phyloP scores from a whole-genome alignment of 2,329 filamentous ascomycete genomes.

The Herpomyces periplanetae region DNA sequence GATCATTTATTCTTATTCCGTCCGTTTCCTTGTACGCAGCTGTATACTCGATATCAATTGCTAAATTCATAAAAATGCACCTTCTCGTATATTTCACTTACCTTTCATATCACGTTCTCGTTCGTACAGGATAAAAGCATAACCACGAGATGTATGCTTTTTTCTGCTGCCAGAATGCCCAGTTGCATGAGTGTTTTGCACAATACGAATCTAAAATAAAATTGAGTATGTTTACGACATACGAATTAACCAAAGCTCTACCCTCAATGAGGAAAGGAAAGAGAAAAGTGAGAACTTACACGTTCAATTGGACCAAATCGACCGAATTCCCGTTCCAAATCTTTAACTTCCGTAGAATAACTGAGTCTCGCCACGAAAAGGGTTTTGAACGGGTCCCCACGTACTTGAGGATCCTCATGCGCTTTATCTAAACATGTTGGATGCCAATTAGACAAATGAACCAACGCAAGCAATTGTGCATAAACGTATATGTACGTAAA shows the following conservation, averaged over 20 bases:
- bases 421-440: conserved; percentile 23
- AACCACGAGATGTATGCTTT: conserved; percentile 47
- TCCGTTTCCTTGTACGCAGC: conserved; percentile 66
- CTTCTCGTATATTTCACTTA: conserved; percentile 36
- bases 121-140: conserved; percentile 88
- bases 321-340: conserved; percentile 69
- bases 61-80: conserved; percentile 12
- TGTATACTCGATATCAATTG: conserved; percentile 12
- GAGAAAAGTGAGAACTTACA: conserved; percentile 12
- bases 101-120: conserved; percentile 97
- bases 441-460: conserved; percentile 4
- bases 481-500: conserved; percentile 1
- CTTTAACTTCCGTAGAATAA: conserved; percentile 56
- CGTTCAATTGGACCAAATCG: conserved; percentile 78
- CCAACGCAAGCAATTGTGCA: conserved; percentile 4
- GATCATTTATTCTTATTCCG: conserved; percentile 65
- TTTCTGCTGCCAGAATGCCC: conserved; percentile 15
- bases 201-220: conserved; percentile 31
- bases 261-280: conserved; percentile 1
- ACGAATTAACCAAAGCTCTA: conserved; percentile 4
- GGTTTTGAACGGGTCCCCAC: conserved; percentile 77
- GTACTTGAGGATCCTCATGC: conserved; percentile 42
- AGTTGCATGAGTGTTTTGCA: conserved; percentile 29
- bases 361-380: conserved; percentile 62
- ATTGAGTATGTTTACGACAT: conserved; percentile 3